Percentiles rank a stretch among this genome's conserved stretches.
Evolutionary conservation across 129 eudicot species (phyloP).

Genomic region (Helianthus tuberosus): DNA sequence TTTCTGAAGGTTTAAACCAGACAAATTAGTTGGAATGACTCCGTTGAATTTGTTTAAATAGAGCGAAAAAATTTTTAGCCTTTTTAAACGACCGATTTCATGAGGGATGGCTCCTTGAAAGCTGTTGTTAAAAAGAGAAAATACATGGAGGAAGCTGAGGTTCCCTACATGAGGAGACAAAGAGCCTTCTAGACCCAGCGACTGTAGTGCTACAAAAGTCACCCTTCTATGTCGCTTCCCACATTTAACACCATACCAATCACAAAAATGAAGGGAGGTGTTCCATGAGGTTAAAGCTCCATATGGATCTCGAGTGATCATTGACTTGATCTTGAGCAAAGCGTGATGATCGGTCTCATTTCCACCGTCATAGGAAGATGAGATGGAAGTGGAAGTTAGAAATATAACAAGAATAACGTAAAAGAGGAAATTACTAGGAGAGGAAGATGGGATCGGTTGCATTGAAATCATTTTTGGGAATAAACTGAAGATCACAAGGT

Average conservation of each 20-base stretch:
- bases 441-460: background rate
- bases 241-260: conserved; percentile 14
- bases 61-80: background rate
- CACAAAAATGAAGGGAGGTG: conserved; percentile 7
- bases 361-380: background rate
- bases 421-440: background rate
- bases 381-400: background rate
- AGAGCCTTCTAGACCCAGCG: background rate
- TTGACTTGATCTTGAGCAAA: conserved; percentile 13
- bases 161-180: conserved; percentile 25
- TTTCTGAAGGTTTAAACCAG: background rate
- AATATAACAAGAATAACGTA: background rate
- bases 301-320: background rate
- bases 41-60: background rate
- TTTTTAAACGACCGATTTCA: conserved; percentile 12
- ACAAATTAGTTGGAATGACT: background rate
- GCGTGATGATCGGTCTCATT: conserved; percentile 11
- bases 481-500: too few species aligned
- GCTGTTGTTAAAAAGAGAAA: background rate
- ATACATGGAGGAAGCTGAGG: background rate
- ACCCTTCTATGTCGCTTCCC: conserved; percentile 7
- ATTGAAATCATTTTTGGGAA: background rate
- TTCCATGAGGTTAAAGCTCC: conserved; percentile 15
- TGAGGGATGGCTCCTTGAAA: conserved; percentile 14
- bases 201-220: background rate